These are phyloP conservation scores for Draba incana DNA, from an alignment of 345 rosid species.

Conservation along the genomic window DNA sequence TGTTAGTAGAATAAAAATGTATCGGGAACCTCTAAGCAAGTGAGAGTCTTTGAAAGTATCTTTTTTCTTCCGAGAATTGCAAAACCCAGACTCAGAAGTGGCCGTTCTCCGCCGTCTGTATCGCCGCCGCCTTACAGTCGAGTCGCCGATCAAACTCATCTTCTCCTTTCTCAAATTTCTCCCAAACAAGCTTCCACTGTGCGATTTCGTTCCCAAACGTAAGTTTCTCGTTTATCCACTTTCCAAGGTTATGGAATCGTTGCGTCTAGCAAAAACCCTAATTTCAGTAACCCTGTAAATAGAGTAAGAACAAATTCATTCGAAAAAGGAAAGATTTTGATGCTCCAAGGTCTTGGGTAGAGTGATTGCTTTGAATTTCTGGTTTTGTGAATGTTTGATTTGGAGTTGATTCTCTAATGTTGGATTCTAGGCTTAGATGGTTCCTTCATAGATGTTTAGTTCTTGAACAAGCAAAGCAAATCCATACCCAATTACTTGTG, in stretches of 20 bases:
- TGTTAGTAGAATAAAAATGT: too few species aligned
- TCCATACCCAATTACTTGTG: slow-evolving; percentile 55
- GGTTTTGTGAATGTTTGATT: too few species aligned
- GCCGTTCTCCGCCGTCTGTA: background rate
- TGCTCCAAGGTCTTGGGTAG: background rate
- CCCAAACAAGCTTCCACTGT: background rate
- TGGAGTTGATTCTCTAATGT: slow-evolving; percentile 24
- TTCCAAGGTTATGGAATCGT: background rate
- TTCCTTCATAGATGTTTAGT: slow-evolving; percentile 43
- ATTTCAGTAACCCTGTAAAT: background rate
- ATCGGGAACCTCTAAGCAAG: too few species aligned
- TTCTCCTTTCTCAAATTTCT: background rate
- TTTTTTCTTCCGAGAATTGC: background rate
- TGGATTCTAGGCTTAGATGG: slow-evolving; percentile 41
- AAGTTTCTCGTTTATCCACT: background rate
- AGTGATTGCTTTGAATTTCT: background rate
- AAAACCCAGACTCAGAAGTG: background rate
- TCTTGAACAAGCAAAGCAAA: slow-evolving; percentile 50
- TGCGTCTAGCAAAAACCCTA: background rate
- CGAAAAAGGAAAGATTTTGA: too few species aligned
- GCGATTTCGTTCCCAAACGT: background rate
- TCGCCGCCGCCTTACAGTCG: slow-evolving; percentile 14
- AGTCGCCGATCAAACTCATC: background rate
- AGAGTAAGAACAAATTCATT: background rate
- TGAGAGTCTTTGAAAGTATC: too few species aligned